Percentiles rank a stretch among this genome's conserved stretches.
Evolutionary conservation across 2,329 filamentous ascomycete genomes (phyloP).

Genomic region (Xylaria sp.): DNA sequence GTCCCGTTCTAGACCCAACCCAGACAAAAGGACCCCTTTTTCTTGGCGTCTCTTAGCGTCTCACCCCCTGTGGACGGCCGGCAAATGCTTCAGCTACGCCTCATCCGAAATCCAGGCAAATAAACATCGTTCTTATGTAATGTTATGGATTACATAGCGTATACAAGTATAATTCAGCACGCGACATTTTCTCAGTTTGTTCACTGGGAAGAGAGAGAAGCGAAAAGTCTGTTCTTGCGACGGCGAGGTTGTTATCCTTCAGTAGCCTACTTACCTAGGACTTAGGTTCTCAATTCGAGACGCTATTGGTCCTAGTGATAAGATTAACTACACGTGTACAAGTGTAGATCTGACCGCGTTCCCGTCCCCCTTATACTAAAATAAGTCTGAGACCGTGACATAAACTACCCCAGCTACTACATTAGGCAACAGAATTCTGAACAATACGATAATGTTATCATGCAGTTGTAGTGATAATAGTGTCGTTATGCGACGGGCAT

Average conservation of each 20-base stretch:
- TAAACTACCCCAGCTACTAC: not conserved
- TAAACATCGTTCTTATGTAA: not conserved
- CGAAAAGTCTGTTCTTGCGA: not conserved
- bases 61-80: not conserved
- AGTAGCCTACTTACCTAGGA: not conserved
- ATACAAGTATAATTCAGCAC: not conserved
- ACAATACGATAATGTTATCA: not conserved
- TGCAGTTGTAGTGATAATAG: not conserved
- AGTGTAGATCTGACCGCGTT: slow-evolving; percentile 1
- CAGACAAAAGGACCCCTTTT: not conserved
- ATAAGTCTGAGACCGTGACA: not conserved
- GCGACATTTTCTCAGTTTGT: not conserved
- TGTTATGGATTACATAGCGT: not conserved
- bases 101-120: slow-evolving; percentile 6
- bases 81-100: slow-evolving; percentile 29
- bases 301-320: not conserved
- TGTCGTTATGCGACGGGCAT: not conserved
- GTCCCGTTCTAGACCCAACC: not conserved
- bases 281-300: not conserved
- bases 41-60: slow-evolving; percentile 22
- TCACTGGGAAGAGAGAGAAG: not conserved
- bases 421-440: slow-evolving; percentile 12
- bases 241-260: not conserved
- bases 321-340: not conserved
- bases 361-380: not conserved